A percentile compares a stretch with the other conserved stretches of the same genome.
phyloP scores from a whole-genome alignment of 163 green algal species.

The Chlamydomonas reinhardtii region DNA sequence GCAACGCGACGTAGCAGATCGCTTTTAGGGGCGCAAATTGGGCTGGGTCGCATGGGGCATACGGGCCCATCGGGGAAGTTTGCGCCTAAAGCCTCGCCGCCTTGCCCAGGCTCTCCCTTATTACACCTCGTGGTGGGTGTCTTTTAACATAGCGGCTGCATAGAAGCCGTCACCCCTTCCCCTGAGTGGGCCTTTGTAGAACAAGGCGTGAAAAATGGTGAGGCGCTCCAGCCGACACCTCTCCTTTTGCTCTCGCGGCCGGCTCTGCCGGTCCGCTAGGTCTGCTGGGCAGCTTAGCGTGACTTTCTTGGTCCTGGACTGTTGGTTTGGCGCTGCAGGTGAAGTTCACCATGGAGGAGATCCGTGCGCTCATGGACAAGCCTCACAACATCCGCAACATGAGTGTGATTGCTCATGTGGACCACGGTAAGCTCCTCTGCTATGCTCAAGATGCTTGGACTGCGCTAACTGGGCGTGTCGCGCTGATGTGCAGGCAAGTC shows the following conservation, averaged over 20 bases:
- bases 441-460: neutral
- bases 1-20: no score
- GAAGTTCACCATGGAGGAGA: slow-evolving; percentile 74
- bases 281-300: no score
- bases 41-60: no score
- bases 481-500: slow-evolving; percentile 90
- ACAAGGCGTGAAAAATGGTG: slow-evolving; percentile 50
- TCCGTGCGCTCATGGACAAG: slow-evolving; percentile 90
- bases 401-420: slow-evolving; percentile 98
- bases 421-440: slow-evolving; percentile 86
- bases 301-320: no score
- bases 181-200: slow-evolving; percentile 30
- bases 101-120: no score
- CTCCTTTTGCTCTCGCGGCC: no score
- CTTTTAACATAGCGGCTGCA: neutral
- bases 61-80: no score
- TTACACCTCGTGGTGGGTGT: no score
- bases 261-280: no score
- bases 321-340: slow-evolving; percentile 14
- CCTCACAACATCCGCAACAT: slow-evolving; percentile 99
- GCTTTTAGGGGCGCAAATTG: no score
- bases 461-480: no score
- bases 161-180: neutral
- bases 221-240: slow-evolving; percentile 16
- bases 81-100: no score